Base-by-base conservation (phyloP, 2,329 filamentous ascomycete species). In the Ceratocystiopsis sp. region DNA sequence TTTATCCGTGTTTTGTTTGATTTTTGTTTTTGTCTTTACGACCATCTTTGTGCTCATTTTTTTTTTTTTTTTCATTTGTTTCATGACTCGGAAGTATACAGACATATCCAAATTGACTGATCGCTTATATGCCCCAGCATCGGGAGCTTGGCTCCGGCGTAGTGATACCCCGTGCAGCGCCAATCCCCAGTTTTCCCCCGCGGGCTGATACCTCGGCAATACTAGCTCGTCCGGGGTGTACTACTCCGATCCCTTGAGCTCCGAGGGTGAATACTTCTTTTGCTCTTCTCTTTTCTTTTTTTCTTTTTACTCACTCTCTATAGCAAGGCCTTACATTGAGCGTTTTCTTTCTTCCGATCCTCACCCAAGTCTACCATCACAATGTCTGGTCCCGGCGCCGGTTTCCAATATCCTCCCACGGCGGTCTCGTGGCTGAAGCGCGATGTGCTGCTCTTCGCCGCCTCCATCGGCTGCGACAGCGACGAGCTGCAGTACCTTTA, bases 401-500 rank as follows among this genome's bases (percentile, higher is more conserved):
- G 85, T 54, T 86, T 87, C 62, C 75, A 91, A 61, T 93, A 82
- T 59, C 84, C 84, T 45, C 61, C 73, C 40, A 66, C 75, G 55
- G 73, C 80, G 56, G 84, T 93, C 12, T 73, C 79, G 53, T 95
- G 86, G 87, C 62, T 84, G 54, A 86, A 87, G 72, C 77, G 87
- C 51, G 87, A 95, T 67, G 75, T 79, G 34, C 69, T 95, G 48
- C 77, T 96, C 48, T 95, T 95, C 60, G 86, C 87, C 53, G 80
- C 81, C 61, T 89, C 80, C 64, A 89, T 95, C 59, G 87, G 87
- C 45, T 78, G 49, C 57, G 89, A 75, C 13, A 71, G 72, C n/a
- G 78, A 93, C 53, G 87, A 95, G 68, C 75, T 94, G 55, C 85
- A 94, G 58, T 93, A 89, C 58, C 78, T 94, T 63, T 95, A 86